Conservation (phyloP, 2,329 filamentous ascomycete species). For the Cladosporium sp. region DNA sequence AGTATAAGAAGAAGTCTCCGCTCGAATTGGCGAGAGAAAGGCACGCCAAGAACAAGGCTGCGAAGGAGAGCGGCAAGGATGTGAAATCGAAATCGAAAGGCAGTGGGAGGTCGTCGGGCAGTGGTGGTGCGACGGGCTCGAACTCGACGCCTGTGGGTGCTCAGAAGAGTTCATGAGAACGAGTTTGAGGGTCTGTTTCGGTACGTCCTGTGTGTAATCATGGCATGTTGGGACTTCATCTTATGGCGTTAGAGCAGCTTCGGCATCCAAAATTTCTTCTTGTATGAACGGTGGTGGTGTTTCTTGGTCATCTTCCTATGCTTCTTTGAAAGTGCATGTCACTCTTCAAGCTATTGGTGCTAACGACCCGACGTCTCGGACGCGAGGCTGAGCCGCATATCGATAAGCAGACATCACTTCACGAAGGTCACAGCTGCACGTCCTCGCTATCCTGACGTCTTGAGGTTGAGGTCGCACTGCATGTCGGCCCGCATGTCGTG, state of each 20-base stretch:
- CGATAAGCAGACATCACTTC: not conserved
- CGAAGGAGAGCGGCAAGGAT: constrained; percentile 34
- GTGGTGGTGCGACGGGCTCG: not conserved
- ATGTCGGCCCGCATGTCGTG: not conserved
- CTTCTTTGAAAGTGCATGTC: not conserved
- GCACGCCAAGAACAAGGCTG: constrained; percentile 51
- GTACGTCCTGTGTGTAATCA: not conserved
- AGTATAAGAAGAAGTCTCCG: constrained; percentile 45
- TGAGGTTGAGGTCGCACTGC: not conserved
- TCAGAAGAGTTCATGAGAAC: not conserved
- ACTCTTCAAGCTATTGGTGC: no score
- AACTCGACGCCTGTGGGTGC: constrained; percentile 3
- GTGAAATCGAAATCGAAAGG: constrained; percentile 31
- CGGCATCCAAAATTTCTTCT: not conserved
- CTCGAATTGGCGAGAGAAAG: constrained; percentile 60
- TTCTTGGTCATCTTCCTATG: not conserved
- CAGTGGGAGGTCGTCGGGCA: not conserved
- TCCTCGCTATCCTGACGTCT: not conserved
- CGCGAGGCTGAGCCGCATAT: not conserved
- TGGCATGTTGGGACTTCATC: not conserved
- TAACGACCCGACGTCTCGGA: not conserved
- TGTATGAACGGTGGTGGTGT: not conserved
- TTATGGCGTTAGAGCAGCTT: constrained; percentile 9
- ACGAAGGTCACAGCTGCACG: not conserved
- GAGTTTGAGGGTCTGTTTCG: not conserved